Conservation (phyloP, 257 asterid genomes). For the Pogostemon cablin region DNA sequence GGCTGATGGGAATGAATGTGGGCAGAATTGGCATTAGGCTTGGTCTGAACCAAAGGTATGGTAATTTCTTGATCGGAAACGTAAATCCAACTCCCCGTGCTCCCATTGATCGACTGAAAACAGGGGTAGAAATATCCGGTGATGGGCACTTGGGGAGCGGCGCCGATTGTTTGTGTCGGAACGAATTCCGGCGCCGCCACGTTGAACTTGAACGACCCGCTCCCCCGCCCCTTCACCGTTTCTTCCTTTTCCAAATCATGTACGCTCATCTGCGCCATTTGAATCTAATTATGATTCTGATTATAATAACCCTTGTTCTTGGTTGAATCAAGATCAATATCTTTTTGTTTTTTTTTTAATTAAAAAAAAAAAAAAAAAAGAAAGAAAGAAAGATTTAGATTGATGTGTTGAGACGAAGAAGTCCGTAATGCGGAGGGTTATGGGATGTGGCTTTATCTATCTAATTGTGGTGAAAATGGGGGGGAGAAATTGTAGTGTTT, state of each 20-base stretch:
- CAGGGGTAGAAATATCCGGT: conserved; percentile 76
- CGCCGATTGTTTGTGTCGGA: conserved; percentile 47
- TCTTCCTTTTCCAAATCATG: conserved; percentile 20
- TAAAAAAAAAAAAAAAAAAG: neutral
- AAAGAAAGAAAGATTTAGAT: neutral
- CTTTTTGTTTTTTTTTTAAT: neutral
- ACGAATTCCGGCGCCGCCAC: conserved; percentile 92
- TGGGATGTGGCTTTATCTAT: conserved; percentile 17
- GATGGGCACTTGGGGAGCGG: conserved; percentile 45
- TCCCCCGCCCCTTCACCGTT: conserved; percentile 7
- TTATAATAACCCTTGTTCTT: too few relatives aligned
- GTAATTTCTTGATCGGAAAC: conserved; percentile 62
- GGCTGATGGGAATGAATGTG: conserved; percentile 33
- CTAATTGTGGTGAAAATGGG: conserved; percentile 18
- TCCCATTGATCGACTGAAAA: conserved; percentile 56
- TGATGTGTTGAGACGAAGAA: conserved; percentile 25
- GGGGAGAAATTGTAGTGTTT: conserved; percentile 38
- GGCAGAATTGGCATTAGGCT: conserved; percentile 28
- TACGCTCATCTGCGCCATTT: conserved; percentile 56
- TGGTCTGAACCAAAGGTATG: conserved; percentile 38
- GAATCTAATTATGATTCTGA: too few relatives aligned
- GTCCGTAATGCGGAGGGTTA: neutral
- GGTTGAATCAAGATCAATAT: neutral
- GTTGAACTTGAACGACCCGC: conserved; percentile 64
- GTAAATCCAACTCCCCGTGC: conserved; percentile 44